phyloP scores from a whole-genome alignment of 176 grass and related monocot genomes.

The Avena eriantha region DNA sequence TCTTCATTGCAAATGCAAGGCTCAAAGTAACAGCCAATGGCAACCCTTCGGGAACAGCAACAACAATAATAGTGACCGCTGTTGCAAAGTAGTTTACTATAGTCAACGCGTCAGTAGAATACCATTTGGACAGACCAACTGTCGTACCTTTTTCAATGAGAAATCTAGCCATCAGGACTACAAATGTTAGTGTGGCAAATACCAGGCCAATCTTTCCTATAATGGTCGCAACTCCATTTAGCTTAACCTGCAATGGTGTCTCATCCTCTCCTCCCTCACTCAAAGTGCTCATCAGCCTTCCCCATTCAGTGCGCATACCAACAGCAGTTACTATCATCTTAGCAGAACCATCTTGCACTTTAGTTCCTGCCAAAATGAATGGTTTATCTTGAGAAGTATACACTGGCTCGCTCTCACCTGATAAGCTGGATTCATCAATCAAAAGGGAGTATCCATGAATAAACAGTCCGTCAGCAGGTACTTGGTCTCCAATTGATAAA shows the following conservation, averaged over 20 bases:
- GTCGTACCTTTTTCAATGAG: constrained; percentile 58
- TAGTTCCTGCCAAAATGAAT: constrained; percentile 91
- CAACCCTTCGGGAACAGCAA: constrained; percentile 96
- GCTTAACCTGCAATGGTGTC: constrained; percentile 95
- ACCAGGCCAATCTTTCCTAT: constrained; percentile 91
- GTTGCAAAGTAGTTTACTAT: constrained; percentile 92
- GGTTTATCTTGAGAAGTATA: constrained; percentile 82
- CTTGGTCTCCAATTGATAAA: constrained; percentile 91
- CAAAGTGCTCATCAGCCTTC: constrained; percentile 93
- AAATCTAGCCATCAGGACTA: constrained; percentile 81
- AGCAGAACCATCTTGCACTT: constrained; percentile 92
- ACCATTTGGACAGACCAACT: constrained; percentile 77
- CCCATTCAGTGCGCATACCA: constrained; percentile 97
- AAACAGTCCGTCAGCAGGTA: constrained; percentile 88
- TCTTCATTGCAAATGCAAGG: constrained; percentile 99
- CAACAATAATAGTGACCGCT: constrained; percentile 95
- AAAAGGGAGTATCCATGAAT: constrained; percentile 84
- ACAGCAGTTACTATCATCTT: constrained; percentile 91
- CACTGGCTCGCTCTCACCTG: constrained; percentile 87
- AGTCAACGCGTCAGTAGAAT: constrained; percentile 75
- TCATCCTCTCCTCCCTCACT: constrained; percentile 92
- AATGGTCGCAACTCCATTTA: constrained; percentile 95
- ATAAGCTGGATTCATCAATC: constrained; percentile 91
- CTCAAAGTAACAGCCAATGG: constrained; percentile 95
- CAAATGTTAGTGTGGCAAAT: constrained; percentile 87